These are phyloP conservation scores for Betula pendula DNA, from an alignment of 306 rosid genomes.

Conservation along the genomic window DNA sequence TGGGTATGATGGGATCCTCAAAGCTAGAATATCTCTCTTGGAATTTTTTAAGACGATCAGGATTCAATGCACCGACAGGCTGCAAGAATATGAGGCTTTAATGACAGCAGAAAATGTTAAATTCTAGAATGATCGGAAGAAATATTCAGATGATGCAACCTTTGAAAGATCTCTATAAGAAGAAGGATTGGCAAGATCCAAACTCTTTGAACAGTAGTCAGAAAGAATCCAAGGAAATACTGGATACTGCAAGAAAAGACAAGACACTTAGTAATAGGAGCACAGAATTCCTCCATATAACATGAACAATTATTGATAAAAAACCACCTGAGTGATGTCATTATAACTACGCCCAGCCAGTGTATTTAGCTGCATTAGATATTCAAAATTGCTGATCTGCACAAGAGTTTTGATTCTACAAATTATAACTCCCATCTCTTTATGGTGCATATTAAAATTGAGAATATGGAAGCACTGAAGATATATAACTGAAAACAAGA, in stretches of 20 bases:
- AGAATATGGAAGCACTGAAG: neutral
- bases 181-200: constrained; percentile 84
- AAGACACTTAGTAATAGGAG: constrained; percentile 26
- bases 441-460: neutral
- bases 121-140: constrained; percentile 24
- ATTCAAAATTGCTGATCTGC: constrained; percentile 99
- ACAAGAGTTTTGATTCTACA: constrained; percentile 30
- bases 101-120: constrained; percentile 14
- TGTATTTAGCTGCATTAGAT: constrained; percentile 97
- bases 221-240: constrained; percentile 98
- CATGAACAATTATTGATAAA: constrained; percentile 25
- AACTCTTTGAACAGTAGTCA: constrained; percentile 81
- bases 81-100: constrained; percentile 38
- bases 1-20: constrained; percentile 94
- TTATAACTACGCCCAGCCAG: constrained; percentile 98
- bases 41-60: constrained; percentile 78
- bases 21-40: constrained; percentile 91
- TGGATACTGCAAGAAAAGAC: constrained; percentile 74
- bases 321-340: constrained; percentile 91
- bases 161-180: constrained; percentile 92
- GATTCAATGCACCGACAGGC: constrained; percentile 90
- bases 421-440: constrained; percentile 21
- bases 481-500: neutral
- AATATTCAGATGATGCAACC: constrained; percentile 49
- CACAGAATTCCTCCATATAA: constrained; percentile 26